These are phyloP conservation scores for Yamadazyma sp. DNA, from an alignment of 1,139 yeast genomes.

Conservation along the genomic window DNA sequence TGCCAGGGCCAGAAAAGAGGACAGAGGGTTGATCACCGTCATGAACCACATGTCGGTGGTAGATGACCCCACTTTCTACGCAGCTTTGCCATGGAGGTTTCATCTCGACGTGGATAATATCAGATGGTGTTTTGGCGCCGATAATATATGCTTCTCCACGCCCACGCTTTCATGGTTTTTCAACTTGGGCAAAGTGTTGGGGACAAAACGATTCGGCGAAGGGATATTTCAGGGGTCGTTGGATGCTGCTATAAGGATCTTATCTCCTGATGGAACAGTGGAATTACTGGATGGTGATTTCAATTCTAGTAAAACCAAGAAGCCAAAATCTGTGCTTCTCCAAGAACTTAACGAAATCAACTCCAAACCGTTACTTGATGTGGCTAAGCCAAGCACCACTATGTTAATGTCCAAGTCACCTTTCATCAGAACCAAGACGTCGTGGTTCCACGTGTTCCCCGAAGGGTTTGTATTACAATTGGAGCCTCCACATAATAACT, in stretches of 20 bases:
- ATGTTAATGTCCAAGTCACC: constrained; percentile 44
- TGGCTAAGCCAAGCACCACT: constrained; percentile 28
- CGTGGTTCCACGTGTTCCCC: constrained; percentile 95
- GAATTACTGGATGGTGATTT: constrained; percentile 47
- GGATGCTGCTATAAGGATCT: constrained; percentile 85
- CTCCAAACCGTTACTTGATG: constrained; percentile 20
- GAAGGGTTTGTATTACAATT: constrained; percentile 92
- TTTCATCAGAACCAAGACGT: constrained; percentile 56
- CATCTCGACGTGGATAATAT: constrained; percentile 64
- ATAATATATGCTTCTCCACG: constrained; percentile 80
- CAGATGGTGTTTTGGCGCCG: constrained; percentile 95
- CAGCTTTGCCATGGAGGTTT: constrained; percentile 73
- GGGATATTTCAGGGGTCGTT: constrained; percentile 92
- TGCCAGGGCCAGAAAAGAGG: constrained; percentile 59
- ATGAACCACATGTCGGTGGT: constrained; percentile 96
- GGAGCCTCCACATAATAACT: constrained; percentile 71
- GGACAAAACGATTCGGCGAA: constrained; percentile 83
- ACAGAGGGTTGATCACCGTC: constrained; percentile 77
- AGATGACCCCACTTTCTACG: constrained; percentile 93
- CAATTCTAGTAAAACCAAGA: constrained; percentile 25
- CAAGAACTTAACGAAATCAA: constrained; percentile 30
- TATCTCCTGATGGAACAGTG: constrained; percentile 75
- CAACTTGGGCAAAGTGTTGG: constrained; percentile 81
- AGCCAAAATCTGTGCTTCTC: constrained; percentile 25
- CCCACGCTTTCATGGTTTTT: constrained; percentile 60